Evolutionary conservation across 2,329 filamentous ascomycete genomes (phyloP).

Genomic region (Periglandula ipomoeae): DNA sequence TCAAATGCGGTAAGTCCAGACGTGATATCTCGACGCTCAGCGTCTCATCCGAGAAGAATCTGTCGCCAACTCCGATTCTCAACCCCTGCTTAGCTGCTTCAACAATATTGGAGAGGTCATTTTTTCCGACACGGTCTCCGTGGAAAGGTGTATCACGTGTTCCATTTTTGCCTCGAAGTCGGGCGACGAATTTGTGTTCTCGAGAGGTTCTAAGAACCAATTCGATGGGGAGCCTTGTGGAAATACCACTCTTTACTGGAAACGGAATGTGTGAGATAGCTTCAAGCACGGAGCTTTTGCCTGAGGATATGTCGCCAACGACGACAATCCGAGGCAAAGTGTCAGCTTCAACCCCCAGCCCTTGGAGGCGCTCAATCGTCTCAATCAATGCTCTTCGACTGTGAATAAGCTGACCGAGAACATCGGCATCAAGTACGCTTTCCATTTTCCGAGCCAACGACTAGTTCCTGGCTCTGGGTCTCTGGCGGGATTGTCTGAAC

Average conservation of each 20-base stretch:
- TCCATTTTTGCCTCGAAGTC: constrained; percentile 28
- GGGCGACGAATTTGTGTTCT: constrained; percentile 29
- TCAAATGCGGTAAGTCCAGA: constrained; percentile 35
- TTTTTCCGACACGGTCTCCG: constrained; percentile 25
- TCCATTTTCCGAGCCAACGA: not conserved
- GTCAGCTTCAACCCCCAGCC: constrained; percentile 20
- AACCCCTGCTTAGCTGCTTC: constrained; percentile 41
- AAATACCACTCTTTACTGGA: constrained; percentile 43
- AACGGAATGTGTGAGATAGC: constrained; percentile 54
- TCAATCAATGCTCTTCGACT: not conserved
- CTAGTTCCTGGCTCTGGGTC: not conserved
- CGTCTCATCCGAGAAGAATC: constrained; percentile 35
- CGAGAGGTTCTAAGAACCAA: constrained; percentile 38
- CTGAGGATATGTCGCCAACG: constrained; percentile 50
- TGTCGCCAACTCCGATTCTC: constrained; percentile 25
- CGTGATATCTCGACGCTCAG: constrained; percentile 37
- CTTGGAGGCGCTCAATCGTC: not conserved
- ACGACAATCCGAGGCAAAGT: constrained; percentile 47
- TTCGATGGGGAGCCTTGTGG: constrained; percentile 54
- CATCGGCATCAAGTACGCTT: not conserved
- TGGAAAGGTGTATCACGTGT: constrained; percentile 17
- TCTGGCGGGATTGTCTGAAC: not conserved
- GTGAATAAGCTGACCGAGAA: not conserved
- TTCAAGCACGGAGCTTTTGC: constrained; percentile 57
- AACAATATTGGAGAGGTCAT: constrained; percentile 39